Conservation (phyloP, 2,329 filamentous ascomycete species). For the Xylaria polymorpha region DNA sequence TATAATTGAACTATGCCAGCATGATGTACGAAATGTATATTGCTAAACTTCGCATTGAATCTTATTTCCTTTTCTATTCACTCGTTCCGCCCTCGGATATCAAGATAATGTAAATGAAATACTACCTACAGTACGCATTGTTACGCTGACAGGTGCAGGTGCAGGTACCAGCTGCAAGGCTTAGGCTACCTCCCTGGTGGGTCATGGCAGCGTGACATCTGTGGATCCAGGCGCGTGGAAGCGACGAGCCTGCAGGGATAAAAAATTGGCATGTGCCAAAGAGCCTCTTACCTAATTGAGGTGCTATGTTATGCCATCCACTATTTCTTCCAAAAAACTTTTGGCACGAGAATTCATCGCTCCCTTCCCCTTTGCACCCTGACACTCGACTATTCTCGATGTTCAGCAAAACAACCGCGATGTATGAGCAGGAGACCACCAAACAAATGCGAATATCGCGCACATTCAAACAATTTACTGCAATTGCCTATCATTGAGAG, state of each 20-base stretch:
- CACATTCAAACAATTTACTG: not conserved
- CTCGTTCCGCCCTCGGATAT: not conserved
- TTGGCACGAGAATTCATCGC: not conserved
- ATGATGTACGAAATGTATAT: not conserved
- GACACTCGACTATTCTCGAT: not conserved
- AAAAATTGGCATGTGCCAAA: constrained; percentile 4
- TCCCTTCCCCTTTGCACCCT: not conserved
- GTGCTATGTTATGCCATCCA: not conserved
- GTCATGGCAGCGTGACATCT: constrained; percentile 14
- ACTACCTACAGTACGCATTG: not conserved
- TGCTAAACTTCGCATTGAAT: not conserved
- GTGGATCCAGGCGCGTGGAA: constrained; percentile 4
- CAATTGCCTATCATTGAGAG: not conserved
- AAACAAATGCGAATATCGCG: not conserved
- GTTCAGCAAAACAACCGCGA: not conserved
- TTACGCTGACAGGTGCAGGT: not conserved
- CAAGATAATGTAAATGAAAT: not conserved
- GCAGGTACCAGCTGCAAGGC: not conserved
- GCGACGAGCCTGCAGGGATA: not conserved
- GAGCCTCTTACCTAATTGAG: not conserved
- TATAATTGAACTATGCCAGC: not conserved
- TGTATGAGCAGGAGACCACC: not conserved
- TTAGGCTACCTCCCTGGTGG: not conserved
- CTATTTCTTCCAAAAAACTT: not conserved
- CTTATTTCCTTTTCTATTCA: not conserved